Evolutionary conservation across 371 early-diverging fungal genomes (phyloP).

Genomic region (Haplosporangium sp.): DNA sequence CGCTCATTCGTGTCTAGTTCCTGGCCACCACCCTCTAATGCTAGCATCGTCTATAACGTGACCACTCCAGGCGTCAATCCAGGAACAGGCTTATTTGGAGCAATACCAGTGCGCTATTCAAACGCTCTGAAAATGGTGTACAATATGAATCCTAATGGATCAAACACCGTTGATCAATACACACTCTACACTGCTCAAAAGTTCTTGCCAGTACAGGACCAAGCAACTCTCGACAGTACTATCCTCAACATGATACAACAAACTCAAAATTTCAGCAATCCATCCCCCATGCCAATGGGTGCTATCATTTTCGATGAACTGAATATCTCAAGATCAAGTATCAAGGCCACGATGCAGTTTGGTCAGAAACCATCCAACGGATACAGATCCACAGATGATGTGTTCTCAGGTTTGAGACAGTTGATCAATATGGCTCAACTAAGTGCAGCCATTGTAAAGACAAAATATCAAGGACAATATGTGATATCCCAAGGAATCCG

Average conservation of each 20-base stretch:
- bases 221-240: conserved; percentile 11
- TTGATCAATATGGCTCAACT: conserved; percentile 39
- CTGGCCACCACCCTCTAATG: conserved; percentile 36
- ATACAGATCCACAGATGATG: too few species aligned
- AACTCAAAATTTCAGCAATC: background rate
- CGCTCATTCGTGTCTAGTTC: conserved; percentile 13
- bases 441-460: conserved; percentile 32
- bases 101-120: conserved; percentile 33
- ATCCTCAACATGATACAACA: background rate
- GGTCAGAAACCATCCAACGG: background rate
- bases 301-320: conserved; percentile 13
- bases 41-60: conserved; percentile 27
- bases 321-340: conserved; percentile 4
- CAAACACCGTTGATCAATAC: too few species aligned
- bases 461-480: conserved; percentile 31
- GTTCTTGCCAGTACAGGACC: conserved; percentile 10
- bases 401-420: conserved; percentile 26
- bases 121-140: background rate
- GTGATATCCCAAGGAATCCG: conserved; percentile 40
- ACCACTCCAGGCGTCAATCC: conserved; percentile 10
- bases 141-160: background rate
- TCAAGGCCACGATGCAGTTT: conserved; percentile 44
- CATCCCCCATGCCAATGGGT: conserved; percentile 29
- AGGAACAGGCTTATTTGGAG: conserved; percentile 37
- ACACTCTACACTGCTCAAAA: conserved; percentile 9